These are phyloP conservation scores for Lentinula aciculospora DNA, from an alignment of 768 basidiomycete genomes.

Conservation along the genomic window DNA sequence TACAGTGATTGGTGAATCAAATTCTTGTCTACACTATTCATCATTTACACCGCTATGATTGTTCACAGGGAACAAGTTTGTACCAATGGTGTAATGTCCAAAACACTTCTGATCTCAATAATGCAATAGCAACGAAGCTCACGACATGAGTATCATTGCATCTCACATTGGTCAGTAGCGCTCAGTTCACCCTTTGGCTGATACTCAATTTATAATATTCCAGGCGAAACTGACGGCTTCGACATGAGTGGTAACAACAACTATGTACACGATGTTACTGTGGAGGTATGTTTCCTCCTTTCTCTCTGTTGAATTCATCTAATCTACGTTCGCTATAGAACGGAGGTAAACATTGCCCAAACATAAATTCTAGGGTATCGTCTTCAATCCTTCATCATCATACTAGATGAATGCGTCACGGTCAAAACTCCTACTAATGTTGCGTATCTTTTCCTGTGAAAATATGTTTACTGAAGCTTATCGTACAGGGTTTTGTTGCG, in stretches of 20 bases:
- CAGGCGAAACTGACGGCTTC: slow-evolving; percentile 18
- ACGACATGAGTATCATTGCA: slow-evolving; percentile 18
- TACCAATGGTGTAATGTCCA: background rate
- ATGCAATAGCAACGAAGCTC: slow-evolving; percentile 13
- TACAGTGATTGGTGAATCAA: slow-evolving; percentile 15
- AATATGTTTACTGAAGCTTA: background rate
- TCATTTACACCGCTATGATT: background rate
- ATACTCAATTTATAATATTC: background rate
- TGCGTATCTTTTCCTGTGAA: background rate
- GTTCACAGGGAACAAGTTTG: slow-evolving; percentile 7
- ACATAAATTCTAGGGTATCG: too few species aligned
- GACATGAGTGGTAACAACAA: slow-evolving; percentile 22
- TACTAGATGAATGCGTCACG: slow-evolving; percentile 26
- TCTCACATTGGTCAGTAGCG: slow-evolving; percentile 14
- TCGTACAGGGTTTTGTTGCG: slow-evolving; percentile 12
- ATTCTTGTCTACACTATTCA: background rate
- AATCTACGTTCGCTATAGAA: background rate
- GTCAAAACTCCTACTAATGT: slow-evolving; percentile 24
- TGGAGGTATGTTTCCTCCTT: slow-evolving; percentile 15
- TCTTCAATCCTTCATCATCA: background rate
- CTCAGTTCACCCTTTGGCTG: background rate
- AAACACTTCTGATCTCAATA: background rate
- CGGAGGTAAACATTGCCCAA: background rate
- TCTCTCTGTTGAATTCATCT: background rate
- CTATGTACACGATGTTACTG: slow-evolving; percentile 25